These are phyloP conservation scores for Penicillium desertorum DNA, from an alignment of 495 filamentous ascomycete genomes.

Conservation along the genomic window DNA sequence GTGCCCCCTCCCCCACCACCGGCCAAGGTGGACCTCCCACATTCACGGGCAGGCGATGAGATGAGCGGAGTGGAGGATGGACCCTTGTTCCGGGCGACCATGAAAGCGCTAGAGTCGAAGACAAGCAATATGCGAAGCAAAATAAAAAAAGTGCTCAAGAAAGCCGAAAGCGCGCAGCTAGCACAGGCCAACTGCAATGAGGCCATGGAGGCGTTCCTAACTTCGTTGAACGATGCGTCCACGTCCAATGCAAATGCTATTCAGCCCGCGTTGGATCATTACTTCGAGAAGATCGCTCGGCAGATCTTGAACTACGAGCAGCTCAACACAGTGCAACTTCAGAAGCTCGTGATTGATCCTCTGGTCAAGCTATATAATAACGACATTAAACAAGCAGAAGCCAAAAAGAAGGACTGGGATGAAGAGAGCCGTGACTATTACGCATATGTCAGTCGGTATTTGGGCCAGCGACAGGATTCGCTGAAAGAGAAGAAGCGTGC, in stretches of 20 bases:
- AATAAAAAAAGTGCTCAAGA: slow-evolving; percentile 94
- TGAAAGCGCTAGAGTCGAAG: slow-evolving; percentile 95
- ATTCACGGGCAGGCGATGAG: slow-evolving; percentile 83
- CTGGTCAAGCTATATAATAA: slow-evolving; percentile 86
- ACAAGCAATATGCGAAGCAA: slow-evolving; percentile 88
- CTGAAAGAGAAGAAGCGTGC: slow-evolving; percentile 94
- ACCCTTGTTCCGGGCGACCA: slow-evolving; percentile 91
- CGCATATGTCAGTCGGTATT: slow-evolving; percentile 86
- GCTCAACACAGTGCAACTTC: slow-evolving; percentile 78
- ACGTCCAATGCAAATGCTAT: slow-evolving; percentile 92
- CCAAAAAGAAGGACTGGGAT: slow-evolving; percentile 97
- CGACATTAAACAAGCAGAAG: slow-evolving; percentile 96
- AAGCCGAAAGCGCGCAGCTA: slow-evolving; percentile 79
- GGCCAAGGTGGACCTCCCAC: slow-evolving; percentile 83
- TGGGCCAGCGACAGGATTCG: slow-evolving; percentile 92
- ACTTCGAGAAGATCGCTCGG: slow-evolving; percentile 93
- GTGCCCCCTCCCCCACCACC: slow-evolving; percentile 49
- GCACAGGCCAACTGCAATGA: slow-evolving; percentile 83
- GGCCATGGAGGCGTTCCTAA: slow-evolving; percentile 76
- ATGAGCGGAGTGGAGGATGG: slow-evolving; percentile 87
- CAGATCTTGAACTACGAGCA: slow-evolving; percentile 87
- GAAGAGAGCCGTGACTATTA: slow-evolving; percentile 99
- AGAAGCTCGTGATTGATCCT: slow-evolving; percentile 91
- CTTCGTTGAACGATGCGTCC: slow-evolving; percentile 84
- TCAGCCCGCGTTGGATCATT: slow-evolving; percentile 92